Percentiles rank a stretch among this genome's conserved stretches.
Evolutionary conservation across 2,329 filamentous ascomycete genomes (phyloP).

Genomic region (Paramyrothecium sp.): DNA sequence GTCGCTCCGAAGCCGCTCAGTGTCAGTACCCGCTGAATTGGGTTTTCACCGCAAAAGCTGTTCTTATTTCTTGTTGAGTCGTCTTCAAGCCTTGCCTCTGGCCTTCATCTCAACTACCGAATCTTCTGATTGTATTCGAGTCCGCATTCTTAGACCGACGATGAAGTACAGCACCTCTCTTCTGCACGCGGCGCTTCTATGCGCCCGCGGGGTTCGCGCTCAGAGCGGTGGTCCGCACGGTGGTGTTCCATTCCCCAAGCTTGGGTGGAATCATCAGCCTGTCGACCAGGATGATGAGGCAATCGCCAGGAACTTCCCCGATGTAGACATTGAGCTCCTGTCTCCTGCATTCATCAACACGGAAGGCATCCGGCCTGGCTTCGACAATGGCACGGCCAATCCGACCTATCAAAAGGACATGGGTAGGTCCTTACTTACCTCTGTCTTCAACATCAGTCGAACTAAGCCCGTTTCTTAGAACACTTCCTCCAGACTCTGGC

Average conservation of each 20-base stretch:
- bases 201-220: neutral
- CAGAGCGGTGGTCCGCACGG: slow-evolving; percentile 3
- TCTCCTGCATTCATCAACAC: slow-evolving; percentile 1
- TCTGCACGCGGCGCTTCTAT: neutral
- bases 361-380: neutral
- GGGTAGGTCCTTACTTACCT: neutral
- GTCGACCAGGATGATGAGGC: slow-evolving; percentile 3
- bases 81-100: too few species aligned
- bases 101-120: too few species aligned
- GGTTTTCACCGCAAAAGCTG: too few species aligned
- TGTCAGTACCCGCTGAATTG: too few species aligned
- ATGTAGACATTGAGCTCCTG: slow-evolving; percentile 2
- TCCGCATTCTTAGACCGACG: neutral
- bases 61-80: too few species aligned
- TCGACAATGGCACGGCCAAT: neutral
- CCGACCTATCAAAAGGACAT: neutral
- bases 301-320: neutral
- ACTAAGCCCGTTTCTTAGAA: neutral
- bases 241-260: slow-evolving; percentile 2
- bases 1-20: too few species aligned
- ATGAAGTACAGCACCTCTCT: neutral
- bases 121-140: too few species aligned
- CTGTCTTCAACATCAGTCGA: too few species aligned
- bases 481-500: neutral
- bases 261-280: slow-evolving; percentile 3